Conservation (phyloP, 495 filamentous ascomycete genomes). For the Aspergillus egyptiacus region DNA sequence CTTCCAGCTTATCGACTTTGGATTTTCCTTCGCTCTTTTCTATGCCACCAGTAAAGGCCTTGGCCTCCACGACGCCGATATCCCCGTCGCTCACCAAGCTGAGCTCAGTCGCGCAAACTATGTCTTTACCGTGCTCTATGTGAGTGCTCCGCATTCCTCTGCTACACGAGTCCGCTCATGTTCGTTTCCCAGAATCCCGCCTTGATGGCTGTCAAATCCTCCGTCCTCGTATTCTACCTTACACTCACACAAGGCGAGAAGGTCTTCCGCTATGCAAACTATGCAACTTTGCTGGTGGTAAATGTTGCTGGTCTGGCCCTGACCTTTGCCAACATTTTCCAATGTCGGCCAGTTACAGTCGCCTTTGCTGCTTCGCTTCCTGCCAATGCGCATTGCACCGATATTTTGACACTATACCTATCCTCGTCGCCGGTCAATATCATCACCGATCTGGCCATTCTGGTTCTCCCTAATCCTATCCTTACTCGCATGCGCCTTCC, state of each 20-base stretch:
- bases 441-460: slow-evolving; percentile 74
- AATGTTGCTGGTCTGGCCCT: slow-evolving; percentile 72
- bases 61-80: slow-evolving; percentile 65
- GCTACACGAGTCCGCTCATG: not conserved
- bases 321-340: slow-evolving; percentile 82
- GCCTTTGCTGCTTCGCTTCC: slow-evolving; percentile 48
- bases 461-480: slow-evolving; percentile 82
- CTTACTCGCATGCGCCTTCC: slow-evolving; percentile 80
- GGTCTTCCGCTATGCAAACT: slow-evolving; percentile 63
- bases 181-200: slow-evolving; percentile 66
- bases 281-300: slow-evolving; percentile 64
- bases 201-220: slow-evolving; percentile 70
- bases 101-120: slow-evolving; percentile 65
- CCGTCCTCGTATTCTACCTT: slow-evolving; percentile 85
- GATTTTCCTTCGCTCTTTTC: slow-evolving; percentile 69
- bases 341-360: slow-evolving; percentile 69
- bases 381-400: slow-evolving; percentile 51
- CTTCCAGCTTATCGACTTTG: slow-evolving; percentile 60
- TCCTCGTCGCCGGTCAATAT: slow-evolving; percentile 81
- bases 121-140: slow-evolving; percentile 78
- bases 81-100: slow-evolving; percentile 40
- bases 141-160: slow-evolving; percentile 34
- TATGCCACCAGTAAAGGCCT: slow-evolving; percentile 65
- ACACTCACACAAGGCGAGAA: slow-evolving; percentile 69
- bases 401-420: slow-evolving; percentile 75